Base-by-base conservation (phyloP, 1,284 basidiomycete genomes). In the Sporisorium graminicola region DNA sequence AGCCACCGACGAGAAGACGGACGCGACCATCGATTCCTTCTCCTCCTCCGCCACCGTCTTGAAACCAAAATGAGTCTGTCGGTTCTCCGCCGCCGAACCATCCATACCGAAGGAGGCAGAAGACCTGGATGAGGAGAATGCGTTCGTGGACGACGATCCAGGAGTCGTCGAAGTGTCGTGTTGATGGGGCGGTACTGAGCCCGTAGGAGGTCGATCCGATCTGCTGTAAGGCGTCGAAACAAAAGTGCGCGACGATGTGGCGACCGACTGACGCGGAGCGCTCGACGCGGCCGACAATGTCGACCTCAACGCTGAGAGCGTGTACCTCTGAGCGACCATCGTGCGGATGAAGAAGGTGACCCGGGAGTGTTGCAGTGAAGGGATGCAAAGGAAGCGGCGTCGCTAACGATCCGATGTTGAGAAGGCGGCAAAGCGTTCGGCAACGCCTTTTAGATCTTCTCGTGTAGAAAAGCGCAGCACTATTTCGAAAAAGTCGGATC, bases 1-100 rank as follows among this genome's bases (percentile, higher is more conserved):
- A 46, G 97, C 95, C 60, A 99, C 96, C 5, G 94, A 96, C 80
- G 94, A 92, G 87, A 99, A 99, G 60, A 99, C 95, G 72, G 90
- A 90, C 78, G 93, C 94, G 65, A 99, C 96, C 40, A 90, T 83
- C 1, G 86, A 86, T 83, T 90, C 89, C 82, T 90, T 97, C 50
- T 89, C 86, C 52, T 92, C 91, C 86, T 93, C 91, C 27, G 91
- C 91, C 13, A 98, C 91, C 6, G 91, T 92, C 87, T 89, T 90
- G 89, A 94, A 97, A n/a, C 95, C 95, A 85, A 98, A 98, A 58
- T 96, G 95, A 1, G 94, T 90, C 3, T 68, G 73, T 58, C 70
- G 66, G 57, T 52, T 54, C 29, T 73, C 72, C 13, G 74, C 43
- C n/a, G 62, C 65, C 8, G 64, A 47, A 14, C 60, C 70, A 37